phyloP scores from a whole-genome alignment of 257 asterid genomes.

The Penstemon davidsonii region DNA sequence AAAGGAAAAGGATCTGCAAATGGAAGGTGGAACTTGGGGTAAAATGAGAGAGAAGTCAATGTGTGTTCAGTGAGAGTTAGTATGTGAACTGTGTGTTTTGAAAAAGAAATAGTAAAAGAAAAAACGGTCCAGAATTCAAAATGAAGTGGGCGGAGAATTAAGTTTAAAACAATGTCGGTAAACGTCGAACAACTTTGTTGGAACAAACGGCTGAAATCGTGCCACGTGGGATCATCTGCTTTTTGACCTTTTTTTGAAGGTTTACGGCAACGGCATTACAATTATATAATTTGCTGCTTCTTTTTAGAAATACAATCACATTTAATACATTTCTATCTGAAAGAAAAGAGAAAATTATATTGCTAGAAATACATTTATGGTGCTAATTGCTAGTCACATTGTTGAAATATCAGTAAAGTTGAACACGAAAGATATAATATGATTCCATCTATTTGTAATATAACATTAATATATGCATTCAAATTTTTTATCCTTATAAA shows the following conservation, averaged over 20 bases:
- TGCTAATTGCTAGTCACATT: neutral
- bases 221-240: conserved; percentile 31
- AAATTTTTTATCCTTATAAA: too few relatives aligned
- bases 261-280: conserved; percentile 10
- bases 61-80: conserved; percentile 24
- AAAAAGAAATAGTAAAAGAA: conserved; percentile 17
- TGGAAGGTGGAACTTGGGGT: too few relatives aligned
- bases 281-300: neutral
- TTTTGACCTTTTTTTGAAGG: neutral
- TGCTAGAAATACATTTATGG: neutral
- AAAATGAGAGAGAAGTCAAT: neutral
- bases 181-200: conserved; percentile 3
- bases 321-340: neutral
- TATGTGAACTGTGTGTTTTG: conserved; percentile 27
- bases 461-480: too few relatives aligned
- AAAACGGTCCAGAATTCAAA: conserved; percentile 61
- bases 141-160: conserved; percentile 32
- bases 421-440: neutral
- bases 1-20: too few relatives aligned
- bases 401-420: neutral
- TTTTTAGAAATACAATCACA: too few relatives aligned
- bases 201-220: conserved; percentile 21
- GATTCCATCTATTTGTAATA: too few relatives aligned
- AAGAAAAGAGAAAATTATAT: neutral
- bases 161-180: conserved; percentile 35